Evolutionary conservation across 305 asterid species (phyloP).

Genomic region (Withania somnifera): DNA sequence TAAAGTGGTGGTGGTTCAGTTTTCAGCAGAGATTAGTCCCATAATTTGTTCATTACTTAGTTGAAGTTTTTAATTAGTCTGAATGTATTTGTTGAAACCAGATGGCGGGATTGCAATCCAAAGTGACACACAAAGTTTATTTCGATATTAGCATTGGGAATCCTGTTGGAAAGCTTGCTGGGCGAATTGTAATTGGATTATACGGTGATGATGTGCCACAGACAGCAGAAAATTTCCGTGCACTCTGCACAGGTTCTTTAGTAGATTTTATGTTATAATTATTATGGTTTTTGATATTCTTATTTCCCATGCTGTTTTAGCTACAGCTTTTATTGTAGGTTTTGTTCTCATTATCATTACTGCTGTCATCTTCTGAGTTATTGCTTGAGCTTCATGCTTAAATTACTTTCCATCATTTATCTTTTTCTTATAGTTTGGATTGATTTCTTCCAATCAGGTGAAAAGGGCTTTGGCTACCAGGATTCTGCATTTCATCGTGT

Average conservation of each 20-base stretch:
- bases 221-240: conserved; percentile 93
- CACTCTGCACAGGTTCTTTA: conserved; percentile 75
- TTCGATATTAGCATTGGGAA: conserved; percentile 88
- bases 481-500: conserved; percentile 87
- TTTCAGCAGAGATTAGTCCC: background rate
- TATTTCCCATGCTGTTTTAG: background rate
- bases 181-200: conserved; percentile 85
- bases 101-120: conserved; percentile 60
- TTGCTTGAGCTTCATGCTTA: background rate
- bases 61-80: background rate
- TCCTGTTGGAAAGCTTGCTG: conserved; percentile 78
- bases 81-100: conserved; percentile 11
- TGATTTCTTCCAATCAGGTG: conserved; percentile 37
- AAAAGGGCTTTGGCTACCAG: conserved; percentile 92
- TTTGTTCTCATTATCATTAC: background rate
- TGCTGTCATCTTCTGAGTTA: background rate
- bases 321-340: background rate
- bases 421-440: background rate
- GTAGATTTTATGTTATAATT: background rate
- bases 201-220: conserved; percentile 92
- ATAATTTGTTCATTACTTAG: background rate
- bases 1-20: background rate
- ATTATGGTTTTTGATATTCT: conserved; percentile 1
- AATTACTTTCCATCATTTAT: background rate
- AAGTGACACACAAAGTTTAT: conserved; percentile 78